Evolutionary conservation across 1,284 basidiomycete species (phyloP), one percentile per base, ranked within the genome.

Genomic region (Peniophora sp.): DNA sequence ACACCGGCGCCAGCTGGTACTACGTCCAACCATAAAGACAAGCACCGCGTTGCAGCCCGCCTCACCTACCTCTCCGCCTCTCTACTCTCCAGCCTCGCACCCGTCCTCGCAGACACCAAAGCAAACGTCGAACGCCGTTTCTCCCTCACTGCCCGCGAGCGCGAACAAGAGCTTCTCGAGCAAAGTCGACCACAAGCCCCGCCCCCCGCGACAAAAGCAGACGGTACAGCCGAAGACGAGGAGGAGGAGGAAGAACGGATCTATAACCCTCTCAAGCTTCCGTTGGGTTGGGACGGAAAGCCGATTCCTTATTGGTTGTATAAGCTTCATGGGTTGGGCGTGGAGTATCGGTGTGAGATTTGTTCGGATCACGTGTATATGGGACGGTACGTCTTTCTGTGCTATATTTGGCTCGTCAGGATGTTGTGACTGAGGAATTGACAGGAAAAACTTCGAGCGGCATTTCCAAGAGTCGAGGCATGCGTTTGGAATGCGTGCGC

Each of bases 221-320:
- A 66, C 11, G 73, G 74, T 59, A 64, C 67, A 1, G 65, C 72
- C 9, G 81, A 75, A 34, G 91, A 92, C 54, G 92, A 96, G 54
- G 92, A 94, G 43, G 93, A 95, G 57, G 94, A 95, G 57, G 92
- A 97, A 61, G 92, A 92, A 56, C 83, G 89, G 58, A 93, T 98
- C 47, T 99, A 99, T 70, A 99, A 99, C 64, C 97, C 97, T 38
- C 80, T 99, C 50, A 98, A 98, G 69, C 74, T 99, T 39, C 97
- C 97, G 10, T 78, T 99, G 2, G 96, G 96, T 1, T 98, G 95
- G 95, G 95, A 98, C 64, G 94, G 94, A 39, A 97, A 96, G 65
- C 95, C 96, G 16, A 99, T 99, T 61, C 96, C 97, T 16, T 98
- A 94, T 66, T 99, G 96, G 96, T 65, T 99, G 53, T 99, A 96